Conservation (phyloP, 495 filamentous ascomycete genomes). For the Aspergillus leporis region DNA sequence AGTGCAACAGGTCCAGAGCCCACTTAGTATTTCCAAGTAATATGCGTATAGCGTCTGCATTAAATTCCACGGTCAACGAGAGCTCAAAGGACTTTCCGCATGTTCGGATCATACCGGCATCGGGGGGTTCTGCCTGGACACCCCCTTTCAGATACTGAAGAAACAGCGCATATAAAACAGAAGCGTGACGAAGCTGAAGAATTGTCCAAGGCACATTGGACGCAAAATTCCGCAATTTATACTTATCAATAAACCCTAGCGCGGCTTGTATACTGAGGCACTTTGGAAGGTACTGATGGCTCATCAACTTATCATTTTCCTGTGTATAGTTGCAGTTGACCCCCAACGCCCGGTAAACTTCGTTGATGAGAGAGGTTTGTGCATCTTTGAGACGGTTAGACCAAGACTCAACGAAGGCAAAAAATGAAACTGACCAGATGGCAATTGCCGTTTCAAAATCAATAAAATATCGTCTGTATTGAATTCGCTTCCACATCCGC, state of each 20-base stretch:
- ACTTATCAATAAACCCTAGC: constrained; percentile 63
- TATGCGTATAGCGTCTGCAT: constrained; percentile 42
- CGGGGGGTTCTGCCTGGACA: constrained; percentile 57
- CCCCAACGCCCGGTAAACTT: constrained; percentile 65
- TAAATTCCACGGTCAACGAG: constrained; percentile 30
- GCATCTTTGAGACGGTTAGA: constrained; percentile 28
- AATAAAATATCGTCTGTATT: constrained; percentile 78
- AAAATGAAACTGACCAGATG: constrained; percentile 44
- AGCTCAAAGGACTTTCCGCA: neutral
- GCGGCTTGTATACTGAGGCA: constrained; percentile 70
- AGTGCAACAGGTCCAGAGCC: constrained; percentile 68
- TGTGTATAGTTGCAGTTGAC: constrained; percentile 70
- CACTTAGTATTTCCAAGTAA: constrained; percentile 56
- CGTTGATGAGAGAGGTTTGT: constrained; percentile 56
- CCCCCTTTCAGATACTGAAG: constrained; percentile 45
- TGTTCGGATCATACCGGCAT: constrained; percentile 52
- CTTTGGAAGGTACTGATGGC: constrained; percentile 64
- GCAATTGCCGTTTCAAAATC: constrained; percentile 52
- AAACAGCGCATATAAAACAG: constrained; percentile 65
- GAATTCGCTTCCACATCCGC: constrained; percentile 53
- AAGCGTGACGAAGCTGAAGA: constrained; percentile 69
- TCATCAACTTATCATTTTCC: constrained; percentile 69
- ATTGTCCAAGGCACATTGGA: constrained; percentile 74
- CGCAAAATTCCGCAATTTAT: constrained; percentile 56
- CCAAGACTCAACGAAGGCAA: neutral